phyloP scores from a whole-genome alignment of 257 asterid species.

The Striga asiatica region DNA sequence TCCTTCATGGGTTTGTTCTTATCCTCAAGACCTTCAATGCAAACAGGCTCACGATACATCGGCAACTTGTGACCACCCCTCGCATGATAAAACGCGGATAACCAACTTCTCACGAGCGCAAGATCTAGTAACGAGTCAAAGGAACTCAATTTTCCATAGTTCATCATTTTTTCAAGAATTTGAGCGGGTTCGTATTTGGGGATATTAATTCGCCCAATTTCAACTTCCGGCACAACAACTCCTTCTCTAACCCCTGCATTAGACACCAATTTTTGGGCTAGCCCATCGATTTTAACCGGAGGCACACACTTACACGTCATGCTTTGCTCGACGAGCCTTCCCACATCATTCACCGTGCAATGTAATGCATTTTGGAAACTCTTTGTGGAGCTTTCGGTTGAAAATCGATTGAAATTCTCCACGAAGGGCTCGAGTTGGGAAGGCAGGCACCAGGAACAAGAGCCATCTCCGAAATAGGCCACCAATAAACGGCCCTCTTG shows the following conservation, averaged over 20 bases:
- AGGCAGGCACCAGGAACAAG: conserved; percentile 69
- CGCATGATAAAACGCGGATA: conserved; percentile 47
- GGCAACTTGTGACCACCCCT: conserved; percentile 29
- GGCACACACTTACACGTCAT: conserved; percentile 44
- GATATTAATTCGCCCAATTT: conserved; percentile 22
- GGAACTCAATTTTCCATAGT: conserved; percentile 17
- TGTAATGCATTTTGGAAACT: conserved; percentile 35
- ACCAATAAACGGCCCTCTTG: conserved; percentile 49
- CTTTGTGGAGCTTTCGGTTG: conserved; percentile 22
- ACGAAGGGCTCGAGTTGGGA: conserved; percentile 51
- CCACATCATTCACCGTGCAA: conserved; percentile 38
- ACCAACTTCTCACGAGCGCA: conserved; percentile 38
- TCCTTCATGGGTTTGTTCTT: background rate
- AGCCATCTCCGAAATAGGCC: conserved; percentile 66
- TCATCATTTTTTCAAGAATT: conserved; percentile 23
- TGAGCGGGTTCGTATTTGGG: conserved; percentile 32
- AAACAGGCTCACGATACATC: conserved; percentile 24
- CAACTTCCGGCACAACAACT: conserved; percentile 44
- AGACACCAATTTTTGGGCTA: conserved; percentile 29
- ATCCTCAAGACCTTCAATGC: conserved; percentile 64
- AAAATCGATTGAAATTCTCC: conserved; percentile 37
- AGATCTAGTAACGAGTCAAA: conserved; percentile 32
- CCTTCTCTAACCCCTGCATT: conserved; percentile 53
- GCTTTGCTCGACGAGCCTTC: conserved; percentile 34
- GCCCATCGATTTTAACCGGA: conserved; percentile 20